phyloP scores from a whole-genome alignment of 225 moss, liverwort and hornwort genomes.

The Marchantia polymorpha region DNA sequence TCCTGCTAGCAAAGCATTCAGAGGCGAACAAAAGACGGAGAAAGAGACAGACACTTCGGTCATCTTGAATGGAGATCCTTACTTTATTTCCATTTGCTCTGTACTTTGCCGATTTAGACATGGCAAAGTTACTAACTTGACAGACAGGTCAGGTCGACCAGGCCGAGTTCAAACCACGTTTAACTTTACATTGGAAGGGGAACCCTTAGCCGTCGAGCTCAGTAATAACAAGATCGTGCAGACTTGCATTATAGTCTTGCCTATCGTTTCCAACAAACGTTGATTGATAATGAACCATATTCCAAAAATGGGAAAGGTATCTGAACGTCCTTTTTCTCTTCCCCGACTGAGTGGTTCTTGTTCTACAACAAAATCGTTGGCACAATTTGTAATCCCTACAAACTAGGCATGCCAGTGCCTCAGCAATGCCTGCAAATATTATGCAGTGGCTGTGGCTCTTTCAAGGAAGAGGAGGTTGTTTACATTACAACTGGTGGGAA shows the following conservation, averaged over 20 bases:
- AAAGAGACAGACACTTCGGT: neutral
- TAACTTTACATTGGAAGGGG: slow-evolving; percentile 36
- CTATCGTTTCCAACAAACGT: slow-evolving; percentile 36
- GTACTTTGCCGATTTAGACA: slow-evolving; percentile 26
- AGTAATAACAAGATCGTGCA: slow-evolving; percentile 18
- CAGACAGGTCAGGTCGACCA: slow-evolving; percentile 15
- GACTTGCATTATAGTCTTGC: slow-evolving; percentile 22
- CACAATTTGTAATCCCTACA: slow-evolving; percentile 39
- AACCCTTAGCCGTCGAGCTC: slow-evolving; percentile 33
- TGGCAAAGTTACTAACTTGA: slow-evolving; percentile 28
- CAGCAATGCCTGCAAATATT: slow-evolving; percentile 31
- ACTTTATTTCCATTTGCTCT: slow-evolving; percentile 27
- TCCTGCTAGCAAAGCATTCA: neutral
- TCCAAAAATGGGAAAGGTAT: slow-evolving; percentile 46
- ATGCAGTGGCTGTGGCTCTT: slow-evolving; percentile 30
- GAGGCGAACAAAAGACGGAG: neutral
- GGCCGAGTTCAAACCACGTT: slow-evolving; percentile 34
- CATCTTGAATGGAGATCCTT: slow-evolving; percentile 5
- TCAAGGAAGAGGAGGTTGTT: slow-evolving; percentile 22
- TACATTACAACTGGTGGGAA: slow-evolving; percentile 24
- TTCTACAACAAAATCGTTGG: slow-evolving; percentile 45
- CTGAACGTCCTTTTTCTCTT: slow-evolving; percentile 29
- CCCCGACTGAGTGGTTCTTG: slow-evolving; percentile 45
- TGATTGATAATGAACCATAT: slow-evolving; percentile 37
- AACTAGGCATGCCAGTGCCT: slow-evolving; percentile 38